phyloP scores from a whole-genome alignment of 2,329 filamentous ascomycete species.

The Botrytis squamosa region DNA sequence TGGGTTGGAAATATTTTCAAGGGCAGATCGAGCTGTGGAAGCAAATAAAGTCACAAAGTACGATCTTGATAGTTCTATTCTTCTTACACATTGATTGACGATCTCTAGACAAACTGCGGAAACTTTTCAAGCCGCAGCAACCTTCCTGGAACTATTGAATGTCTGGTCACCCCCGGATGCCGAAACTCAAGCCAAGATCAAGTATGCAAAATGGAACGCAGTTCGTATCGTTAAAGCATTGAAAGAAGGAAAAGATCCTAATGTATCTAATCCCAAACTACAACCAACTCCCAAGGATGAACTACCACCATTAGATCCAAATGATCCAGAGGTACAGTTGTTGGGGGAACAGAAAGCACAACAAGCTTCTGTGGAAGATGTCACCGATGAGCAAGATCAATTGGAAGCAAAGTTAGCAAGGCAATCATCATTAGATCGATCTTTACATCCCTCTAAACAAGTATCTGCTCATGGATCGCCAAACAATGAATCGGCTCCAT shows the following conservation, averaged over 20 bases:
- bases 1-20: constrained; percentile 79
- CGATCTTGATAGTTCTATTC: constrained; percentile 43
- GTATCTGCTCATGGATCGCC: constrained; percentile 36
- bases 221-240: constrained; percentile 86
- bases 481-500: constrained; percentile 25
- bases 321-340: constrained; percentile 63
- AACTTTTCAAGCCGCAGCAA: constrained; percentile 88
- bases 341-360: constrained; percentile 45
- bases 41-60: constrained; percentile 83
- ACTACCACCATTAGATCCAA: constrained; percentile 54
- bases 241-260: constrained; percentile 88
- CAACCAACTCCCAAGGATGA: constrained; percentile 49
- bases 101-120: constrained; percentile 70
- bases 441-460: constrained; percentile 45
- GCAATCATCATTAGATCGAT: constrained; percentile 50
- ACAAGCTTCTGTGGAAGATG: constrained; percentile 52
- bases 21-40: constrained; percentile 78
- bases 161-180: constrained; percentile 77
- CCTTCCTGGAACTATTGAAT: constrained; percentile 83
- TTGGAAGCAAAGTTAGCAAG: constrained; percentile 45
- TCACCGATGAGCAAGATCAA: constrained; percentile 55
- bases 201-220: constrained; percentile 95
- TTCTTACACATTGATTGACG: neutral
- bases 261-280: constrained; percentile 77
- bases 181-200: constrained; percentile 82